Conservation (phyloP, 345 rosid species). For the Bruguiera parviflora region DNA sequence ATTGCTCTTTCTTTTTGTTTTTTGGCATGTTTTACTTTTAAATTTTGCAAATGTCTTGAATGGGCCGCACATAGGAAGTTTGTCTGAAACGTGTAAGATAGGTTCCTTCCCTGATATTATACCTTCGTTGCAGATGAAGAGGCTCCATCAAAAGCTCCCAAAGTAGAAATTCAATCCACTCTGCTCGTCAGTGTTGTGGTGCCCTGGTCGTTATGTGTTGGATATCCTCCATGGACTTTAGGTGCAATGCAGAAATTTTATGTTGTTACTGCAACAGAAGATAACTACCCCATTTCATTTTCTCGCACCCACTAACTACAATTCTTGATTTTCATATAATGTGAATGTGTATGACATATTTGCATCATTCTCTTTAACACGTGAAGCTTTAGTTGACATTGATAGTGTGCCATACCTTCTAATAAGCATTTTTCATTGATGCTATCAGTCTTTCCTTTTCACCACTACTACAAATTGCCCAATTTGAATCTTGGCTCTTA, state of each 20-base stretch:
- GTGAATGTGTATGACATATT: no score
- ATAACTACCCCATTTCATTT: not conserved
- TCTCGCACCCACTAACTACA: not conserved
- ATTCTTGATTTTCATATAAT: no score
- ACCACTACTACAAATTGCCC: no score
- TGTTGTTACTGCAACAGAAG: not conserved
- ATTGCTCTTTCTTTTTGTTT: no score
- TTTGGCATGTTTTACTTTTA: no score
- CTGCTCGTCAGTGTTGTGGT: slow-evolving; percentile 45
- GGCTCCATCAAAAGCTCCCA: slow-evolving; percentile 59
- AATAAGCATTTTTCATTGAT: no score
- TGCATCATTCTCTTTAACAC: not conserved
- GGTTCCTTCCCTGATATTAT: no score
- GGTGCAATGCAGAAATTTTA: slow-evolving; percentile 48
- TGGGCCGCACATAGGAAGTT: no score
- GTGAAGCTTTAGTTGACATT: not conserved
- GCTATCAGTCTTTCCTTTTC: no score
- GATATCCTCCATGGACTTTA: slow-evolving; percentile 63
- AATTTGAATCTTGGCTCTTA: no score
- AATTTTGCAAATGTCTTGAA: no score
- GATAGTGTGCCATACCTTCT: not conserved
- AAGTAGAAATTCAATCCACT: slow-evolving; percentile 55
- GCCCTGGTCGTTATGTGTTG: slow-evolving; percentile 54
- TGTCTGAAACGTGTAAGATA: no score
- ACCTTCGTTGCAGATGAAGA: slow-evolving; percentile 62